Conservation (phyloP, 2,329 filamentous ascomycete species). For the Myriosclerotinia scirpicola region DNA sequence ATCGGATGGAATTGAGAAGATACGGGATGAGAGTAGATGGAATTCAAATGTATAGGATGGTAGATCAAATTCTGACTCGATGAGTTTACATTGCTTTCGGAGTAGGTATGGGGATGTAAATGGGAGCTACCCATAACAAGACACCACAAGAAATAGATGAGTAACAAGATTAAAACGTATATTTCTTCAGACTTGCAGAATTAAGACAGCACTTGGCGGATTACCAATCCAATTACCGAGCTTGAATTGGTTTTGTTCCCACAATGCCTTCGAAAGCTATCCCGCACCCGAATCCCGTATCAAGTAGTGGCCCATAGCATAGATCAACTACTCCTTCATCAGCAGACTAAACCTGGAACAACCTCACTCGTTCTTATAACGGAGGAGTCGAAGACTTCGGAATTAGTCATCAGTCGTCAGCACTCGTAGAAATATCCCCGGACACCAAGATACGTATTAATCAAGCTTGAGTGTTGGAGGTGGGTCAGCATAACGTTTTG, state of each 20-base stretch:
- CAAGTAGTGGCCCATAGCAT: neutral
- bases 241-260: neutral
- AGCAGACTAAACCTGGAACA: neutral
- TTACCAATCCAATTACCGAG: too few species aligned
- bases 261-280: neutral
- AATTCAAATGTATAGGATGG: too few species aligned
- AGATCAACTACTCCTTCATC: neutral
- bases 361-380: neutral
- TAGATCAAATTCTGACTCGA: too few species aligned
- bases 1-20: too few species aligned
- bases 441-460: slow-evolving; percentile 2
- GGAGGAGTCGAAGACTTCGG: neutral
- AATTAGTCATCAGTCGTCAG: neutral
- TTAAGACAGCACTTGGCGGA: too few species aligned
- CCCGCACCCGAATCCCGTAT: neutral
- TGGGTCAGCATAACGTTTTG: neutral
- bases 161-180: neutral
- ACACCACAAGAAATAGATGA: neutral
- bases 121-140: neutral
- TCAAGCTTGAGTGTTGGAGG: neutral
- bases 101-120: neutral
- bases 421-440: too few species aligned
- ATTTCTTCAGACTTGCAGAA: neutral
- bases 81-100: neutral
- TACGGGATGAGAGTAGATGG: too few species aligned